Evolutionary conservation across 768 basidiomycete genomes (phyloP).

Genomic region (Boletus patriciae): DNA sequence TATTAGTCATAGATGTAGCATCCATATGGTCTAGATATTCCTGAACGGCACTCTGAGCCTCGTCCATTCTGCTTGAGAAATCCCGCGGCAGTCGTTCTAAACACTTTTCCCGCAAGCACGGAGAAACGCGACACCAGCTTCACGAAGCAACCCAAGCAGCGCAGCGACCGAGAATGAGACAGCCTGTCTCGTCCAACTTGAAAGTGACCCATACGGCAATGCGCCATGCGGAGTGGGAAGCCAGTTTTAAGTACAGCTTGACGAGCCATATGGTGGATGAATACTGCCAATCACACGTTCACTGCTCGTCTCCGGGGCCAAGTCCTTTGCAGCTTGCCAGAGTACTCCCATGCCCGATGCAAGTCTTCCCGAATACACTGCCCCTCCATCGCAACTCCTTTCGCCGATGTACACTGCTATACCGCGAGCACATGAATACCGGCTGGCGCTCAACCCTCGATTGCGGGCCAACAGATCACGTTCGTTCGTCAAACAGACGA

Average conservation of each 20-base stretch:
- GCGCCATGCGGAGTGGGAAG: slow-evolving; percentile 35
- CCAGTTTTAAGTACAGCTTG: slow-evolving; percentile 34
- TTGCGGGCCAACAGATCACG: slow-evolving; percentile 39
- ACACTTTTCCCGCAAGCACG: not conserved
- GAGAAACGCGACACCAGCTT: not conserved
- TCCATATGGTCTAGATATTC: slow-evolving; percentile 8
- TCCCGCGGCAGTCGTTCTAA: not conserved
- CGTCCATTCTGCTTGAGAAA: slow-evolving; percentile 2
- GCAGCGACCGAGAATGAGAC: not conserved
- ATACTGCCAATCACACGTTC: slow-evolving; percentile 25
- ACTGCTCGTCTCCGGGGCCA: slow-evolving; percentile 1
- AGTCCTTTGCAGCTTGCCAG: slow-evolving; percentile 17
- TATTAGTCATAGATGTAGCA: slow-evolving; percentile 16
- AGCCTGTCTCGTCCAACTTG: not conserved
- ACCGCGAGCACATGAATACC: slow-evolving; percentile 54
- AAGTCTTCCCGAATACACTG: slow-evolving; percentile 51
- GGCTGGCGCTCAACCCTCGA: slow-evolving; percentile 47
- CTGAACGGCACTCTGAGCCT: not conserved
- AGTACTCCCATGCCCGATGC: slow-evolving; percentile 50
- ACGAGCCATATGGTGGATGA: slow-evolving; percentile 29
- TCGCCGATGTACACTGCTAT: slow-evolving; percentile 54
- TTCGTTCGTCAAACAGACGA: slow-evolving; percentile 60
- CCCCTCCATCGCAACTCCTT: slow-evolving; percentile 38
- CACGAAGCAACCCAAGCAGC: not conserved
- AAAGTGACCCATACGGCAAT: slow-evolving; percentile 12